Base-by-base conservation (phyloP, 2,329 filamentous ascomycete genomes). In the Coniella lustricola region DNA sequence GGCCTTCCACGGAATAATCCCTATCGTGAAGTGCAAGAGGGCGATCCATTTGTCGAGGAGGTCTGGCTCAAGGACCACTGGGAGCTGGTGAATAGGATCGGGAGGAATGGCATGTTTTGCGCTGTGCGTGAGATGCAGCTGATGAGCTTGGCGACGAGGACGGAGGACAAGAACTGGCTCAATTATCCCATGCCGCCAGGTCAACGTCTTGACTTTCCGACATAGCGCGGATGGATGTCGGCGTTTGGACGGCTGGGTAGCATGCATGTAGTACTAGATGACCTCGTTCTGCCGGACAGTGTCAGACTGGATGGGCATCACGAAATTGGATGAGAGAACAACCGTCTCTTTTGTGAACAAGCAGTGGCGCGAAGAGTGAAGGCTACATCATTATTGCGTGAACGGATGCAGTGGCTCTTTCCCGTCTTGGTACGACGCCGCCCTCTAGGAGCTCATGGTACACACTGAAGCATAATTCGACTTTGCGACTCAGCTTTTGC, bases 1-100 rank as follows among this genome's bases (percentile, higher is more conserved):
- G 69, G 73, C 4, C 66, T 85, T 46, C 84, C 83, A 1, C 70
- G 70, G 29, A 69, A 67, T 49, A 86, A 87, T 56, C 74, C 77
- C 9, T 74, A 85, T 17, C 73, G 82, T 3, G 64, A 66, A 2
- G 81, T 87, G 52, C 64, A 71, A 45, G 73, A 78, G 38, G 84
- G 82, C 14, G 67, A 82, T 45, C 51, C 60, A 1, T 74, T 81
- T 18, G 62, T 59, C 7, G 76, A 81, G 55, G 67, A 68, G 45
- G 62, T 77, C 5, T 82, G 76, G 77, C 52, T 62, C 36, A 48
- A 59, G 13, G 64, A 66, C 1, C 64, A 62, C 47, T 74, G 70
- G 64, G 58, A 65, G 44, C 57, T 74, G 31, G 67, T 67, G 7
- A 59, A 70, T 34, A 64, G 75, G 20, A 65, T 60, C 3, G 76